Evolutionary conservation across 495 filamentous ascomycete genomes (phyloP).

Genomic region (Lentithecium fluviatile): DNA sequence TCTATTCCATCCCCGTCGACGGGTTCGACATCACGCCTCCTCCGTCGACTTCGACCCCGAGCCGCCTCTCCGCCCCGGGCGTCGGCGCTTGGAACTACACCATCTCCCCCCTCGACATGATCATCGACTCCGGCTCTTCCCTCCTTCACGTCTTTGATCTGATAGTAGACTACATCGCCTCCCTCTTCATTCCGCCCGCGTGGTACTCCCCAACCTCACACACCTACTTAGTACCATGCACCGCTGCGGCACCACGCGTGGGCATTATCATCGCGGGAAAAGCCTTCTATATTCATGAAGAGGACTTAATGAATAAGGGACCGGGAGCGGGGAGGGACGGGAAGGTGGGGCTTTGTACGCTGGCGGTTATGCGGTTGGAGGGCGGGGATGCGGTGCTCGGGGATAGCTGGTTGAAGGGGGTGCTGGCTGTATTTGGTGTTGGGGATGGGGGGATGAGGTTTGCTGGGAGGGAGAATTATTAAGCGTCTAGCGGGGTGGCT

Average conservation of each 20-base stretch:
- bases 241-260: conserved; percentile 54
- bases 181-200: conserved; percentile 55
- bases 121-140: conserved; percentile 49
- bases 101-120: conserved; percentile 28
- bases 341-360: conserved; percentile 40
- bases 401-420: conserved; percentile 63
- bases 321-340: conserved; percentile 18
- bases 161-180: conserved; percentile 50
- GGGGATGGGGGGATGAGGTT: conserved; percentile 40
- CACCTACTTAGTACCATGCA: conserved; percentile 56
- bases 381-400: conserved; percentile 52
- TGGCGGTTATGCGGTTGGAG: conserved; percentile 27
- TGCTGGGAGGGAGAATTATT: no score
- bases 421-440: conserved; percentile 62
- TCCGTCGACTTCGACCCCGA: no score
- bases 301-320: conserved; percentile 55
- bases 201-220: conserved; percentile 48
- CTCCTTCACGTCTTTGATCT: conserved; percentile 45
- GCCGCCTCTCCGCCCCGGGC: no score
- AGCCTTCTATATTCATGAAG: conserved; percentile 54
- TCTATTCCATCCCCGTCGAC: conserved; percentile 49
- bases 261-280: conserved; percentile 52
- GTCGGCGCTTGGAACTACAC: no score
- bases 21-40: conserved; percentile 40
- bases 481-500: no score